Conservation (phyloP, 768 basidiomycete species). For the Inosperma sp. region DNA sequence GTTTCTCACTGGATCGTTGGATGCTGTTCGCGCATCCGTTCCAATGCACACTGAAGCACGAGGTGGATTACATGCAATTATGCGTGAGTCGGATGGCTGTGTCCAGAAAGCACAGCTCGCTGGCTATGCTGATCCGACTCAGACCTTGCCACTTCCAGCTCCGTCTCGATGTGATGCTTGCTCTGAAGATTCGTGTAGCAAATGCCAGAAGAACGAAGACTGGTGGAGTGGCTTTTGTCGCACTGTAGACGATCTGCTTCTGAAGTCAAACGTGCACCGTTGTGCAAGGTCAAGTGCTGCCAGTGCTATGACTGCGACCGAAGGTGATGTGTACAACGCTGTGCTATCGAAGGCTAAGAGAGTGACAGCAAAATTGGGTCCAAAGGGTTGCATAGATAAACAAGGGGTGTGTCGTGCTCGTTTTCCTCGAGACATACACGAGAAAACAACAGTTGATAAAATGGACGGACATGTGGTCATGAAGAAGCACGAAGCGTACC, state of each 20-base stretch:
- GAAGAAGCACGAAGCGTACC: constrained; percentile 26
- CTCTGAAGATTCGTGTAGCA: not conserved
- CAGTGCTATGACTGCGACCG: too few species aligned
- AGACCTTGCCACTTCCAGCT: constrained; percentile 21
- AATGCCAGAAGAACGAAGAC: not conserved
- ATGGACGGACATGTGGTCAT: constrained; percentile 20
- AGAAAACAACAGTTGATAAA: constrained; percentile 16
- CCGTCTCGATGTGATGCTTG: constrained; percentile 7
- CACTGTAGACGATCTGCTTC: constrained; percentile 4
- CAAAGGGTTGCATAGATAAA: constrained; percentile 13
- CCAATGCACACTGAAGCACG: not conserved
- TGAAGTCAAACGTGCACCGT: not conserved
- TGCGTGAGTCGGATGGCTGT: not conserved
- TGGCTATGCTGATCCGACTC: constrained; percentile 19
- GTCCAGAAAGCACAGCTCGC: not conserved
- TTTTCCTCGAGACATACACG: constrained; percentile 22
- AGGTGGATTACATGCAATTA: constrained; percentile 1
- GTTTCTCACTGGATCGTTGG: constrained; percentile 23
- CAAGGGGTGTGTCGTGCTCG: constrained; percentile 22
- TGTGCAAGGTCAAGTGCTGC: not conserved
- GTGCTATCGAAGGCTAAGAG: not conserved
- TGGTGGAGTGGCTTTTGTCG: constrained; percentile 20
- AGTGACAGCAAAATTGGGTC: not conserved
- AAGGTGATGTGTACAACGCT: too few species aligned
- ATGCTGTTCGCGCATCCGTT: constrained; percentile 12